Conservation (phyloP, 2,329 filamentous ascomycete species). For the Colletotrichum sp. region DNA sequence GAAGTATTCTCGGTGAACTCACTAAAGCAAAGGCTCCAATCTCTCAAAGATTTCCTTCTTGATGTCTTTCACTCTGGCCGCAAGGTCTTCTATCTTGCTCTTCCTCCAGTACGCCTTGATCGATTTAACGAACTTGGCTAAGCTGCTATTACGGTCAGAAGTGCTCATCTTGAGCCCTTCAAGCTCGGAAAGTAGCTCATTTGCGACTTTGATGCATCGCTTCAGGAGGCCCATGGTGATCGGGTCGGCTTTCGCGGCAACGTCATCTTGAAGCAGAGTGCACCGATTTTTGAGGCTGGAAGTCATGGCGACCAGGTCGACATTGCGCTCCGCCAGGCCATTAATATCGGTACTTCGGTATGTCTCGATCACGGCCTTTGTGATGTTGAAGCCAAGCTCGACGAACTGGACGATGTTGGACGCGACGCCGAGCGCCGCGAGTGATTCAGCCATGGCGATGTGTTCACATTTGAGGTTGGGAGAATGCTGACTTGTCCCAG, state of each 20-base stretch:
- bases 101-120: not conserved
- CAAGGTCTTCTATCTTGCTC: not conserved
- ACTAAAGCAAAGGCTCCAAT: not conserved
- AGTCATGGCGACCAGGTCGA: not conserved
- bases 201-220: not conserved
- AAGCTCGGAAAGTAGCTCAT: not conserved
- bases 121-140: not conserved
- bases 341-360: not conserved
- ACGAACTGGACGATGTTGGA: constrained; percentile 13
- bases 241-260: not conserved
- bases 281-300: not conserved
- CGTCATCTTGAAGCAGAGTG: not conserved
- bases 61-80: not conserved
- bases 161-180: not conserved
- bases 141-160: not conserved
- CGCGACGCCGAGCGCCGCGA: constrained; percentile 46
- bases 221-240: not conserved
- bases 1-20: no score
- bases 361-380: not conserved
- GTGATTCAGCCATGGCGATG: not conserved
- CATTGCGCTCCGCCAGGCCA: not conserved
- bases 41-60: not conserved
- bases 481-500: not conserved
- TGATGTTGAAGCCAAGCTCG: constrained; percentile 1
- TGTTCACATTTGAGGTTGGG: not conserved